These are phyloP conservation scores for Solanum virginianum DNA, from an alignment of 257 asterid species.

Conservation along the genomic window DNA sequence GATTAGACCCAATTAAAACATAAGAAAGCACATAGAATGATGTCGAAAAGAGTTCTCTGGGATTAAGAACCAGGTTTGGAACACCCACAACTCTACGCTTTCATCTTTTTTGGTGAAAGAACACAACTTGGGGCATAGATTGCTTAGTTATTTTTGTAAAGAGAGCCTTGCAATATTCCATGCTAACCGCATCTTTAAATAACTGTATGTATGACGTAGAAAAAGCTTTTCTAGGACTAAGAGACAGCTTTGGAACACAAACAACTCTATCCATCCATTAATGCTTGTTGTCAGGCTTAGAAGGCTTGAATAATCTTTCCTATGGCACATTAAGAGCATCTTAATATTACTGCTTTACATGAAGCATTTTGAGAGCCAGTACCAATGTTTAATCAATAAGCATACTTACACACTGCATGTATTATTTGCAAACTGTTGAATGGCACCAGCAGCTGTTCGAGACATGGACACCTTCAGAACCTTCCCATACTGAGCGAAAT, in stretches of 20 bases:
- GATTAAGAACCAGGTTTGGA: not conserved
- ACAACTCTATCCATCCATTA: not conserved
- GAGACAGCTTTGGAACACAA: not conserved
- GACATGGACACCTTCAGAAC: conserved; percentile 91
- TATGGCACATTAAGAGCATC: not conserved
- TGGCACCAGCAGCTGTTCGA: conserved; percentile 79
- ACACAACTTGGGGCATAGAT: not conserved
- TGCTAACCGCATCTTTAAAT: not conserved
- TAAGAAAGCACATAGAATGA: not conserved
- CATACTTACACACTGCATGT: conserved; percentile 93
- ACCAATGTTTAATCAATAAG: not conserved
- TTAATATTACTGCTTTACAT: not conserved
- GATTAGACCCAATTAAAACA: not conserved
- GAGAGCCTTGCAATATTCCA: not conserved
- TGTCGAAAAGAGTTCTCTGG: not conserved
- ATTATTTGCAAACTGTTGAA: conserved; percentile 82
- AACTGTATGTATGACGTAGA: not conserved
- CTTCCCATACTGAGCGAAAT: conserved; percentile 87
- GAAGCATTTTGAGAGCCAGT: not conserved
- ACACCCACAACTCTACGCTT: not conserved
- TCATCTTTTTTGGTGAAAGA: not conserved
- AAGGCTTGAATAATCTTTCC: not conserved
- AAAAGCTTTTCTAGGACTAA: not conserved
- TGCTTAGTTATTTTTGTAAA: not conserved
- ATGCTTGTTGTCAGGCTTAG: not conserved